Conservation (phyloP, 495 filamentous ascomycete genomes). For the Aspergillus sparsus region DNA sequence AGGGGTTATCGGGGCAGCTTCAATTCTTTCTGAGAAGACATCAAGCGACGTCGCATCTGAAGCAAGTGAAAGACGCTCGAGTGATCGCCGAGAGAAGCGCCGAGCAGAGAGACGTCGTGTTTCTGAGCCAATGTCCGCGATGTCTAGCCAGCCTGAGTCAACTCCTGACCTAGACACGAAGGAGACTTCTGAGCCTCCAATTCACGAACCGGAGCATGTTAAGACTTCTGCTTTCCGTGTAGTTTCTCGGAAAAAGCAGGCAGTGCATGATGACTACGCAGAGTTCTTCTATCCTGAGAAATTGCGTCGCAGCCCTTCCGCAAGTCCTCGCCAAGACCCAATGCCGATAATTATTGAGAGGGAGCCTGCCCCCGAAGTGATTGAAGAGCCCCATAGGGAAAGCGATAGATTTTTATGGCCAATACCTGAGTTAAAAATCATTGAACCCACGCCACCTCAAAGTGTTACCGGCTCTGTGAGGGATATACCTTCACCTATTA, state of each 20-base stretch:
- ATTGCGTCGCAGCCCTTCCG: slow-evolving; percentile 34
- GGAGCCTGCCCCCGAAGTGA: slow-evolving; percentile 28
- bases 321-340: slow-evolving; percentile 21
- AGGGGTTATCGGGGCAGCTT: slow-evolving; percentile 47
- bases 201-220: slow-evolving; percentile 18
- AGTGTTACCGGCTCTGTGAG: slow-evolving; percentile 45
- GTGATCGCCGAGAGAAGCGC: slow-evolving; percentile 41
- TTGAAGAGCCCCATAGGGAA: slow-evolving; percentile 34
- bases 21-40: slow-evolving; percentile 39
- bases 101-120: slow-evolving; percentile 40
- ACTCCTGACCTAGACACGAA: slow-evolving; percentile 18
- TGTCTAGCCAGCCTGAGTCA: slow-evolving; percentile 26
- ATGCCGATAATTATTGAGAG: slow-evolving; percentile 40
- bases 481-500: slow-evolving; percentile 34
- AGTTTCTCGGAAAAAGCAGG: slow-evolving; percentile 28
- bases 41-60: slow-evolving; percentile 42
- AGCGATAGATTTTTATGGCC: slow-evolving; percentile 47
- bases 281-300: slow-evolving; percentile 47
- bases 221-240: slow-evolving; percentile 30
- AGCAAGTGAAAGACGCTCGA: slow-evolving; percentile 31
- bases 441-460: slow-evolving; percentile 53
- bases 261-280: slow-evolving; percentile 44
- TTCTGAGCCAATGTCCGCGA: slow-evolving; percentile 23
- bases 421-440: slow-evolving; percentile 49
- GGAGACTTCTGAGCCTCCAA: slow-evolving; percentile 17